Percentiles rank a stretch among this genome's conserved stretches.
These are phyloP conservation scores for Ceratocystis huliohia DNA, from an alignment of 2,329 filamentous ascomycete species.

Conservation along the genomic window DNA sequence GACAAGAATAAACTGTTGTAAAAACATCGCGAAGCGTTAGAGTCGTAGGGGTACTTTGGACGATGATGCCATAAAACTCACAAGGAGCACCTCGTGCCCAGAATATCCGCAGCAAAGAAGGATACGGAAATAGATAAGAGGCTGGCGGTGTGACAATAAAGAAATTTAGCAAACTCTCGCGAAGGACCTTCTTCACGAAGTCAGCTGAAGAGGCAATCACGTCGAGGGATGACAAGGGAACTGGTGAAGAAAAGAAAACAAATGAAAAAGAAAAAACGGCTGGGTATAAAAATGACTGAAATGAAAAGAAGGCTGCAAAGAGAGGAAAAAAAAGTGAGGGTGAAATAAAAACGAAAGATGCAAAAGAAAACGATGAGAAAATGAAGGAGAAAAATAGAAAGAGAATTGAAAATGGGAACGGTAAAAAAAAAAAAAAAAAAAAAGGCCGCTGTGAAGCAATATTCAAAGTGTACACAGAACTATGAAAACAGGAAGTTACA, in stretches of 20 bases:
- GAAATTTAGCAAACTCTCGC: background rate
- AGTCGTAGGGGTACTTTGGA: background rate
- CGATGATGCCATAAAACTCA: background rate
- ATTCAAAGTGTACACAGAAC: background rate
- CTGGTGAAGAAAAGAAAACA: background rate
- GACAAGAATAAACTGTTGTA: background rate
- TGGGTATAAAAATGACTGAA: constrained; percentile 4
- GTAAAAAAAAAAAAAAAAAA: background rate
- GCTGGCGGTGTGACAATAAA: background rate
- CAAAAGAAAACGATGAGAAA: constrained; percentile 1
- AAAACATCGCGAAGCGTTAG: background rate
- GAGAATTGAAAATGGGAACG: background rate
- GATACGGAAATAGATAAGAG: background rate
- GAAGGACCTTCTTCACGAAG: background rate
- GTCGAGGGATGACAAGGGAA: constrained; percentile 41
- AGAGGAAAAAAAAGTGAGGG: background rate
- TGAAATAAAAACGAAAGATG: background rate
- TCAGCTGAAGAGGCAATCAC: constrained; percentile 26
- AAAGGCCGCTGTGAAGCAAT: constrained; percentile 4
- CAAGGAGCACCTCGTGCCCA: background rate
- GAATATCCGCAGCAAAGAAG: background rate
- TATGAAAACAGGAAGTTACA: constrained; percentile 4
- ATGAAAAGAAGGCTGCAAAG: constrained; percentile 8
- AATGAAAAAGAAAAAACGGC: background rate
- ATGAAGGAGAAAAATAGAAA: background rate